Conservation (phyloP, 2,329 filamentous ascomycete genomes). For the Cladorrhinum sp. region DNA sequence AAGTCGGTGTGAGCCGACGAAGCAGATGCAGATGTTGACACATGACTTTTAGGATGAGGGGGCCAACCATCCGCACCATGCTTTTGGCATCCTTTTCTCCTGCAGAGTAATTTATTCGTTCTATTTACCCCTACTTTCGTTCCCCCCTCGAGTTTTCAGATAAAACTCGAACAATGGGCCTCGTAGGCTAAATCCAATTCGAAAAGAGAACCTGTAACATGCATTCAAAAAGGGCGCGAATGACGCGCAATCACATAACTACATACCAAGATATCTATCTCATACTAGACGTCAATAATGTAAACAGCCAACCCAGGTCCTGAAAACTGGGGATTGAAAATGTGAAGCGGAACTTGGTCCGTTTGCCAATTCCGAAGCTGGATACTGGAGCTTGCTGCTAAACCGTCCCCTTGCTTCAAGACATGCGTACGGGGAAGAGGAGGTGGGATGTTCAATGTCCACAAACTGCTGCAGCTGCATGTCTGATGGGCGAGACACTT, state of each 20-base stretch:
- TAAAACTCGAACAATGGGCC: background rate
- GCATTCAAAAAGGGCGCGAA: background rate
- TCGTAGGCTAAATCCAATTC: background rate
- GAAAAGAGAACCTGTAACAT: background rate
- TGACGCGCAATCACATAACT: background rate
- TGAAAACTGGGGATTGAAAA: too few species aligned
- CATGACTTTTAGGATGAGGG: background rate
- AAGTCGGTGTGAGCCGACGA: background rate
- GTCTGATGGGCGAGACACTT: background rate
- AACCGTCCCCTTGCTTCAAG: background rate
- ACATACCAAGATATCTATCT: background rate
- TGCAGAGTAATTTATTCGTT: background rate
- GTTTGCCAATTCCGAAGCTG: too few species aligned
- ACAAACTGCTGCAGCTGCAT: background rate
- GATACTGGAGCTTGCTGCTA: too few species aligned
- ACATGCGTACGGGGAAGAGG: background rate
- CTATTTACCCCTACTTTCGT: too few species aligned
- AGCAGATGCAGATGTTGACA: background rate
- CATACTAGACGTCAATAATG: background rate
- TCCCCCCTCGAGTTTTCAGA: too few species aligned
- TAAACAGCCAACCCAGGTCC: too few species aligned
- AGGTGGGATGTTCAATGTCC: background rate
- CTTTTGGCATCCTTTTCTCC: background rate
- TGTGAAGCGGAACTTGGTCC: too few species aligned
- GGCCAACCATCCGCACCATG: background rate